Conservation (phyloP, 768 basidiomycete species). For the Termitomyces sp. region DNA sequence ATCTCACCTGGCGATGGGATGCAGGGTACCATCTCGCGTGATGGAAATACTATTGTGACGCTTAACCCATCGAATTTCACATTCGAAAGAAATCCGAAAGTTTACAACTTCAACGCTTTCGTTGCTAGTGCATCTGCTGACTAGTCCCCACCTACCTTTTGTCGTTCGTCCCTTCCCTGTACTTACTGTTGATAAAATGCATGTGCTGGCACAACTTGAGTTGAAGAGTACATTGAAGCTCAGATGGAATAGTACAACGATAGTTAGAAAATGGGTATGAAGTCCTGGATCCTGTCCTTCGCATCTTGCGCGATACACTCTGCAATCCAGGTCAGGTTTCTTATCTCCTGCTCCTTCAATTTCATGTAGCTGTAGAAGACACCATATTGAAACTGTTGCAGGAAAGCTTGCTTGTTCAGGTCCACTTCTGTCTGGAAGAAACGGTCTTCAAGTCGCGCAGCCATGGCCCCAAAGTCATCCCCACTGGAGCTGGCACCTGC, state of each 20-base stretch:
- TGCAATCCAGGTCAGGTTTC: slow-evolving; percentile 90
- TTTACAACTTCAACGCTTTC: slow-evolving; percentile 71
- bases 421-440: slow-evolving; percentile 95
- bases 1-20: slow-evolving; percentile 49
- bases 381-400: slow-evolving; percentile 95
- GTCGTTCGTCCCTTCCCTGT: neutral
- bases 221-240: neutral
- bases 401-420: slow-evolving; percentile 89
- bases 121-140: slow-evolving; percentile 37
- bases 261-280: slow-evolving; percentile 81
- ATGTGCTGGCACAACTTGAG: neutral
- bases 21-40: slow-evolving; percentile 41
- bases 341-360: slow-evolving; percentile 87
- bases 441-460: slow-evolving; percentile 79
- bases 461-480: slow-evolving; percentile 38
- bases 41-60: slow-evolving; percentile 39
- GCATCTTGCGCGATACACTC: slow-evolving; percentile 99
- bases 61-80: slow-evolving; percentile 45
- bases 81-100: slow-evolving; percentile 46
- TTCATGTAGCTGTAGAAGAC: slow-evolving; percentile 92
- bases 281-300: slow-evolving; percentile 91
- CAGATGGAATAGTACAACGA: slow-evolving; percentile 1
- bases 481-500: slow-evolving; percentile 25
- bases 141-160: slow-evolving; percentile 2
- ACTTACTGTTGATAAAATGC: neutral